Evolutionary conservation across 2,329 filamentous ascomycete genomes (phyloP).

Genomic region (Aciculosporium take): DNA sequence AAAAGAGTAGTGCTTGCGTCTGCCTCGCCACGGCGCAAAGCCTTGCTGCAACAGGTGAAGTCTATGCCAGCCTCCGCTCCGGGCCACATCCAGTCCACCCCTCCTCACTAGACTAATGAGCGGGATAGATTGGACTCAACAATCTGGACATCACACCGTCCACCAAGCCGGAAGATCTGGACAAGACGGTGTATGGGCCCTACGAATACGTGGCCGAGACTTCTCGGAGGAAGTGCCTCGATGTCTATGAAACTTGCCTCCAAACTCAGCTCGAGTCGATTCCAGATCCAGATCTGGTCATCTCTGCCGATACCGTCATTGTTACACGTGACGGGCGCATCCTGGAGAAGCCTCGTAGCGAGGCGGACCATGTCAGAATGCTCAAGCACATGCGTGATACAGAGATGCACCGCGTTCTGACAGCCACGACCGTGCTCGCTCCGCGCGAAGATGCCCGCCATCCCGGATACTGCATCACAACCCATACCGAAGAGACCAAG

Average conservation of each 20-base stretch:
- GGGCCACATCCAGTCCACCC: background rate
- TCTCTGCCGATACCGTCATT: conserved; percentile 85
- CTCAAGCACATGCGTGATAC: conserved; percentile 68
- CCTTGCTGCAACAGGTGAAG: conserved; percentile 58
- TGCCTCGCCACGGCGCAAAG: conserved; percentile 69
- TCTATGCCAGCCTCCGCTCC: background rate
- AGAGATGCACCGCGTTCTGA: conserved; percentile 67
- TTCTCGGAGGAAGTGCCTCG: conserved; percentile 66
- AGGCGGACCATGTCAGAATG: conserved; percentile 73
- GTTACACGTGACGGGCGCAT: conserved; percentile 62
- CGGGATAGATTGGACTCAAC: conserved; percentile 54
- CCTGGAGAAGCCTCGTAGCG: conserved; percentile 77
- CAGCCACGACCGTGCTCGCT: conserved; percentile 69
- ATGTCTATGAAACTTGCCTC: conserved; percentile 45
- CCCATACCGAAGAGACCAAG: conserved; percentile 74
- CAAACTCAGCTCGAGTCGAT: conserved; percentile 28
- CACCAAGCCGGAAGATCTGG: conserved; percentile 68
- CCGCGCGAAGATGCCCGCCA: conserved; percentile 66
- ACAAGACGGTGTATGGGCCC: conserved; percentile 59
- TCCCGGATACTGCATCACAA: conserved; percentile 74
- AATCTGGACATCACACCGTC: conserved; percentile 78
- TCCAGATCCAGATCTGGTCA: conserved; percentile 66
- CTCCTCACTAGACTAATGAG: conserved; percentile 7
- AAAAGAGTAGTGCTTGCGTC: conserved; percentile 84
- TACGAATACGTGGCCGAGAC: conserved; percentile 87